These are phyloP conservation scores for Chrysochromulina tobinii DNA, from an alignment of 78 protist genomes.

Conservation along the genomic window DNA sequence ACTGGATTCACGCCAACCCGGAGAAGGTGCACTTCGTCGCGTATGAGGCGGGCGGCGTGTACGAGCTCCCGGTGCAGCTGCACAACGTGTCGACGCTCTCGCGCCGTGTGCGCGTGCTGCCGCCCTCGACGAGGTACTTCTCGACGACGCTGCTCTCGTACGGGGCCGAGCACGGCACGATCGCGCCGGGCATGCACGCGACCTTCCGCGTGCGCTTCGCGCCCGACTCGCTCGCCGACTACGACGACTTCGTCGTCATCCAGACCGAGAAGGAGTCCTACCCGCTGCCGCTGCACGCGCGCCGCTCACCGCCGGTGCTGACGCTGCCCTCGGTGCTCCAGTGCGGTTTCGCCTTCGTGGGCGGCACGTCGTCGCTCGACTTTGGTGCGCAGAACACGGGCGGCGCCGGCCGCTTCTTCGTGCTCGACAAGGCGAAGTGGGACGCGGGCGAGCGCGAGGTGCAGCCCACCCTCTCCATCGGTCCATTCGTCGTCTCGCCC, in stretches of 20 bases:
- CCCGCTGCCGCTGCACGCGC: background rate
- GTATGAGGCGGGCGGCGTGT: background rate
- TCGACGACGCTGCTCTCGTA: background rate
- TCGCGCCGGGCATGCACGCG: background rate
- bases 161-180: background rate
- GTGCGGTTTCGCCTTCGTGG: background rate
- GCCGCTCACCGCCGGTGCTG: background rate
- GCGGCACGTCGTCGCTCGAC: background rate
- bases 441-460: background rate
- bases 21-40: background rate
- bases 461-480: background rate
- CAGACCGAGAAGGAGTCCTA: slow-evolving; percentile 4
- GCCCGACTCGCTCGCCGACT: slow-evolving; percentile 21
- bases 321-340: background rate
- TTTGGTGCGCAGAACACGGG: background rate
- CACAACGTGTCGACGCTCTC: background rate
- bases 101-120: background rate
- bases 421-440: background rate
- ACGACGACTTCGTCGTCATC: background rate
- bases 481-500: background rate
- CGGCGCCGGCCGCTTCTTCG: background rate
- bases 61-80: background rate
- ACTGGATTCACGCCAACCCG: background rate
- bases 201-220: background rate
- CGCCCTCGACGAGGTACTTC: background rate